Evolutionary conservation across 2,329 filamentous ascomycete species (phyloP), one percentile per base, ranked within the genome.

Genomic region (Pseudogymnoascus sp.): DNA sequence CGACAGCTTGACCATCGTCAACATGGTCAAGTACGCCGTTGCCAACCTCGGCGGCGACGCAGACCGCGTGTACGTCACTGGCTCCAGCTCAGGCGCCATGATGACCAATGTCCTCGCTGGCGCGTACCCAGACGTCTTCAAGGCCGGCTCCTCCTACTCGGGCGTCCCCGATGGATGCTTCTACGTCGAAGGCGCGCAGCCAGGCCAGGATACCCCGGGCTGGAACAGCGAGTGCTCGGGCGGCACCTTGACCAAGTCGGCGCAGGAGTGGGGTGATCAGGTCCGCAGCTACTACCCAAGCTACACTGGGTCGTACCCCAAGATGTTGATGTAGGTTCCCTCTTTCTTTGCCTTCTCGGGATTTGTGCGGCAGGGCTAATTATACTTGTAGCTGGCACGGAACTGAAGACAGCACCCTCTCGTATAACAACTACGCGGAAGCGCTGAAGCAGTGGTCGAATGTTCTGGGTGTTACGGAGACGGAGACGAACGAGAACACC

Each of bases 11-110:
- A 74, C 75, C 0, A 81, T 85, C 60, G 79, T 77, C 18, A 82
- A 80, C 66, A 84, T 85, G 81, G 80, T 84, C 57, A 73, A 70
- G 38, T 83, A 81, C 64, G 74, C 79, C 2, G 68, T 84, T n/a
- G 63, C 68, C 7, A 75, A 75, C 66, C 83, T 84, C 69, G 72
- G 73, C 1, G 81, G 74, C 21, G 78, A 85, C 65, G 65, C 75
- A 23, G 72, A 67, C 62, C 75, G 74, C 60, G 79, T 85, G 1
- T 84, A 77, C 62, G 79, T 79, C 1, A 81, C 79, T 0, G 82
- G 82, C 2, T 69, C 69, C 0, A 75, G 71, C 3, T 78, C 75
- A 0, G 77, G 77, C 1, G 76, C 72, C n/a, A 79, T 79, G 75
- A 79, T 79, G 76, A 77, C 76, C 3, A 78, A 79, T 62, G 75